These are phyloP conservation scores for Termitomyces titanicus DNA, from an alignment of 768 basidiomycete species.

Conservation along the genomic window DNA sequence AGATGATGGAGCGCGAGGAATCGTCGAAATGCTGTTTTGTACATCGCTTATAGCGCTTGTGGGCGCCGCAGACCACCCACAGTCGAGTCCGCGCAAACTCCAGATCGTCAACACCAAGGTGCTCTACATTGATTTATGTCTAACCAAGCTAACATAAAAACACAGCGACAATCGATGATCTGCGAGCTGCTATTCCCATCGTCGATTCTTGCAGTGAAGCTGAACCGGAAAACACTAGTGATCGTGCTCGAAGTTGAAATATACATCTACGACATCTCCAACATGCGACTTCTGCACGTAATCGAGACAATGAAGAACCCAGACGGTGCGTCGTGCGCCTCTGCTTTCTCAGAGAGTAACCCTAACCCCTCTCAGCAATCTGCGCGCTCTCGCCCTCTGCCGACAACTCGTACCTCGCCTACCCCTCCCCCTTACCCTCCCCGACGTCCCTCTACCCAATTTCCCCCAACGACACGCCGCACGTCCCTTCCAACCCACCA, in stretches of 20 bases:
- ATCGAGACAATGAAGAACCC: conserved; percentile 97
- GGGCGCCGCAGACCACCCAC: conserved; percentile 90
- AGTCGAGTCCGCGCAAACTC: conserved; percentile 86
- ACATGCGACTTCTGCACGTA: conserved; percentile 96
- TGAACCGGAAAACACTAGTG: conserved; percentile 94
- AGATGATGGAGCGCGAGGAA: conserved; percentile 94
- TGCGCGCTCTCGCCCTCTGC: conserved; percentile 93
- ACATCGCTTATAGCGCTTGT: conserved; percentile 97
- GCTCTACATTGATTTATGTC: neutral
- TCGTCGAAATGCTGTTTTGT: conserved; percentile 99
- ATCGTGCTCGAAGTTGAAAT: conserved; percentile 97
- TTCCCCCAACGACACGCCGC: conserved; percentile 32
- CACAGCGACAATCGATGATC: conserved; percentile 97
- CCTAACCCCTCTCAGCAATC: conserved; percentile 57
- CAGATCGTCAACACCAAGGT: conserved; percentile 99
- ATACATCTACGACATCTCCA: conserved; percentile 98
- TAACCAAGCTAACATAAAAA: too few relatives aligned
- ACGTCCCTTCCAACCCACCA: conserved; percentile 29
- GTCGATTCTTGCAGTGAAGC: conserved; percentile 94
- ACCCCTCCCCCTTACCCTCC: conserved; percentile 91
- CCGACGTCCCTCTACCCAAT: conserved; percentile 62
- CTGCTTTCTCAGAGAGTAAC: neutral
- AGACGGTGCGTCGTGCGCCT: conserved; percentile 55
- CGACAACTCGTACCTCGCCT: conserved; percentile 92
- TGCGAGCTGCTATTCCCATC: conserved; percentile 98